Evolutionary conservation across 2,329 filamentous ascomycete genomes (phyloP).

Genomic region (Trichophyton benhamiae): DNA sequence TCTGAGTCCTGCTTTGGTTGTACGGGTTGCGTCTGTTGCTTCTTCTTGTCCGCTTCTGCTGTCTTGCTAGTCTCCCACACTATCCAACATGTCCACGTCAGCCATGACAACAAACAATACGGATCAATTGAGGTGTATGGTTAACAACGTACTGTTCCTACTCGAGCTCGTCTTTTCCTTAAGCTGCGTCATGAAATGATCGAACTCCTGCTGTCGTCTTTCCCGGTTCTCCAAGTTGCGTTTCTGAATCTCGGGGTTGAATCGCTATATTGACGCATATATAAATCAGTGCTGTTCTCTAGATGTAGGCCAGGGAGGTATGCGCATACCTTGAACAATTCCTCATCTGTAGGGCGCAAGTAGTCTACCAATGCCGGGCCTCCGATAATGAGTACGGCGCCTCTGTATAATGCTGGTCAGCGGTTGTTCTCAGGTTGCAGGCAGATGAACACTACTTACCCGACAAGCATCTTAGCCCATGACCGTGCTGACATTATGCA

Average conservation of each 20-base stretch:
- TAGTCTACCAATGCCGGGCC: slow-evolving; percentile 75
- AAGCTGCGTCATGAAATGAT: slow-evolving; percentile 69
- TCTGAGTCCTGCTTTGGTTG: slow-evolving; percentile 17
- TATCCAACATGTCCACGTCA: slow-evolving; percentile 11
- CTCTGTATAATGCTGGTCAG: slow-evolving; percentile 40
- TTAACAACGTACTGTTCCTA: slow-evolving; percentile 59
- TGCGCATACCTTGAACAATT: slow-evolving; percentile 56
- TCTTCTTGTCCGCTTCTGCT: slow-evolving; percentile 17
- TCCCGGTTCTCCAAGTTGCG: slow-evolving; percentile 68
- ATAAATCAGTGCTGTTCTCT: background rate
- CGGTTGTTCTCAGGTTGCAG: background rate
- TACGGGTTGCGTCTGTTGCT: background rate
- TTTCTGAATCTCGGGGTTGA: slow-evolving; percentile 90
- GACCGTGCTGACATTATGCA: slow-evolving; percentile 23
- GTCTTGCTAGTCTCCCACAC: slow-evolving; percentile 26
- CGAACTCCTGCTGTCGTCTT: slow-evolving; percentile 70
- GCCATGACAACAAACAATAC: background rate
- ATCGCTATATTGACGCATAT: slow-evolving; percentile 43
- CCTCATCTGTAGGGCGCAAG: slow-evolving; percentile 65
- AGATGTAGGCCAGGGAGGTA: background rate
- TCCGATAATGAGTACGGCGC: slow-evolving; percentile 59
- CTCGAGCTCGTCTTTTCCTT: slow-evolving; percentile 86
- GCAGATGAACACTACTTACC: slow-evolving; percentile 44
- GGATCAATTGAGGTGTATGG: background rate
- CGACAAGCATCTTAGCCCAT: slow-evolving; percentile 56